Evolutionary conservation across 768 basidiomycete genomes (phyloP).

Genomic region (Tylopilus sp.): DNA sequence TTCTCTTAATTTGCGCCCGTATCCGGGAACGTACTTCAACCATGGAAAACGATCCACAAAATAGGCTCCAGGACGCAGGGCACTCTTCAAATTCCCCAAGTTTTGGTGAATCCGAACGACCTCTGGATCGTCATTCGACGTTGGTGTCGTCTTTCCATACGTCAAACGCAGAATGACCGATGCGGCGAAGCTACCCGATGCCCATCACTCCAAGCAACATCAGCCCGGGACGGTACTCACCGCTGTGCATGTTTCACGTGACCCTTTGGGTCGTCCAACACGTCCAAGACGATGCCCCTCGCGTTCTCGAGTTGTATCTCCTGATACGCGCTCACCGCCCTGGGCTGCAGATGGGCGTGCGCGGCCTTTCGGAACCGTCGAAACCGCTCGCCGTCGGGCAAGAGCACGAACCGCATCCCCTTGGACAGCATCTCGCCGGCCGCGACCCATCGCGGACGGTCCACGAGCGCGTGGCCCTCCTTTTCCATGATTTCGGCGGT

Average conservation of each 20-base stretch:
- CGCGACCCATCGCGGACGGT: constrained; percentile 49
- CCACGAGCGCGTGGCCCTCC: constrained; percentile 45
- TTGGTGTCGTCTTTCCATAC: not conserved
- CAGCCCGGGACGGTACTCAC: no score
- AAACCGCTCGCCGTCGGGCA: constrained; percentile 49
- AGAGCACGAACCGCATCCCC: constrained; percentile 50
- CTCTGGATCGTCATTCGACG: not conserved
- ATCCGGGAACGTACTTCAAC: not conserved
- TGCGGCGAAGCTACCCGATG: not conserved
- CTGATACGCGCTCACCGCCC: constrained; percentile 40
- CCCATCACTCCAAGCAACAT: no score
- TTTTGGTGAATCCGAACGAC: not conserved
- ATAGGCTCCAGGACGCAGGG: not conserved
- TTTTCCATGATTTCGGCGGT: constrained; percentile 60
- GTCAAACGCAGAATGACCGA: not conserved
- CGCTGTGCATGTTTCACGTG: constrained; percentile 44
- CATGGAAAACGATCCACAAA: not conserved
- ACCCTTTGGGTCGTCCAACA: constrained; percentile 30
- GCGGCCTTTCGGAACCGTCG: constrained; percentile 52
- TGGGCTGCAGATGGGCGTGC: constrained; percentile 51
- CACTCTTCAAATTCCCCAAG: not conserved
- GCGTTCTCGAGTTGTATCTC: constrained; percentile 40
- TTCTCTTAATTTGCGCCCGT: not conserved
- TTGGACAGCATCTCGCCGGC: constrained; percentile 51
- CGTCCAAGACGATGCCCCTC: constrained; percentile 22